phyloP scores from a whole-genome alignment of 352 stramenopile genomes.

The Phytophthora citricola region DNA sequence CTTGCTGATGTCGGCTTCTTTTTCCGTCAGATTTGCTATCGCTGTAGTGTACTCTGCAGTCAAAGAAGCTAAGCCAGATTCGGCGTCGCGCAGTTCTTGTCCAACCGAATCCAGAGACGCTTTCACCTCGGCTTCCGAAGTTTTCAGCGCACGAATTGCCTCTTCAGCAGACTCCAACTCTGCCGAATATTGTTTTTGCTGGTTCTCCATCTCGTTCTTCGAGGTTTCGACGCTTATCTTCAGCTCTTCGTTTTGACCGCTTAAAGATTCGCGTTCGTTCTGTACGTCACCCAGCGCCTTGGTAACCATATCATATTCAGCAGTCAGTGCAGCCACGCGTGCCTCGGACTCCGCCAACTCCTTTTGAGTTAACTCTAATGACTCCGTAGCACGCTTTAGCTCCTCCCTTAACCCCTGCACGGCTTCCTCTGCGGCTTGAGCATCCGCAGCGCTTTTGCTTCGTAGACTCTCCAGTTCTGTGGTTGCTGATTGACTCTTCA shows the following conservation, averaged over 20 bases:
- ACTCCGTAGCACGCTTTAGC: conserved; percentile 17
- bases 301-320: conserved; percentile 23
- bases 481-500: conserved; percentile 42
- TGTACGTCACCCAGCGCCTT: conserved; percentile 22
- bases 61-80: conserved; percentile 5
- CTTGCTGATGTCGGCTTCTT: background rate
- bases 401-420: conserved; percentile 23
- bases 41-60: background rate
- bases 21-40: background rate
- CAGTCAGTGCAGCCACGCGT: conserved; percentile 19
- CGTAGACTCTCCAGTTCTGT: conserved; percentile 38
- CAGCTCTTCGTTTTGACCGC: conserved; percentile 22
- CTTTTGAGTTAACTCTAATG: conserved; percentile 22
- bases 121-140: conserved; percentile 8
- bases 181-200: conserved; percentile 23
- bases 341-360: conserved; percentile 28
- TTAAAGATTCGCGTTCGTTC: conserved; percentile 15
- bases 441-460: conserved; percentile 26
- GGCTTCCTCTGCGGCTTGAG: conserved; percentile 28
- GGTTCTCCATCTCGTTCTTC: conserved; percentile 21
- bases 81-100: conserved; percentile 8
- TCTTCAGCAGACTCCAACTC: conserved; percentile 22
- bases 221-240: conserved; percentile 13
- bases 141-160: conserved; percentile 14
- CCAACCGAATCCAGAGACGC: conserved; percentile 14